Conservation (phyloP, 2,329 filamentous ascomycete genomes). For the Neonectria sp. region DNA sequence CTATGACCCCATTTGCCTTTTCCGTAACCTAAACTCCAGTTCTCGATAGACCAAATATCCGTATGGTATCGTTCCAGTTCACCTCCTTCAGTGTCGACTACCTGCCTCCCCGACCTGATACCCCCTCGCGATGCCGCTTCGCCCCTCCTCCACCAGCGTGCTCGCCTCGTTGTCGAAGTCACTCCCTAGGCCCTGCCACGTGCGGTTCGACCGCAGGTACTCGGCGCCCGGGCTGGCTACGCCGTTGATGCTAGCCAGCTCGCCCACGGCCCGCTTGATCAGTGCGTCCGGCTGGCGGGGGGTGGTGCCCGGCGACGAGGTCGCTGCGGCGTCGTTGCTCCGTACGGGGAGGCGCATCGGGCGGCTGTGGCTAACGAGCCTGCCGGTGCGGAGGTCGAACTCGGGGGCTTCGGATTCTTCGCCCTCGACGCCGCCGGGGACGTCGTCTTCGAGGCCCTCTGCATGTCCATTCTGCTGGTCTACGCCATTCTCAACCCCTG, state of each 20-base stretch:
- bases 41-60: neutral
- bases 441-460: conserved; percentile 49
- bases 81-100: conserved; percentile 48
- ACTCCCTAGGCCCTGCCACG: conserved; percentile 92
- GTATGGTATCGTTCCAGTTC: neutral
- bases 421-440: conserved; percentile 65
- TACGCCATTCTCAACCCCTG: conserved; percentile 29
- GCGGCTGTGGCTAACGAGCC: conserved; percentile 83
- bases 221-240: conserved; percentile 93
- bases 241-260: conserved; percentile 86
- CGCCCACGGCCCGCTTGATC: conserved; percentile 72
- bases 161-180: conserved; percentile 79
- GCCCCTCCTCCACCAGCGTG: conserved; percentile 85
- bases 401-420: conserved; percentile 87
- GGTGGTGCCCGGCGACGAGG: conserved; percentile 33
- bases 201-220: conserved; percentile 84
- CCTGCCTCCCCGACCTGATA: conserved; percentile 79
- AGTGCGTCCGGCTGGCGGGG: conserved; percentile 57
- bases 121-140: conserved; percentile 89
- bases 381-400: conserved; percentile 92
- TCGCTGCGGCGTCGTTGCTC: conserved; percentile 25
- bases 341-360: conserved; percentile 73
- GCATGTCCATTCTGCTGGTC: conserved; percentile 43
- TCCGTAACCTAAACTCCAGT: conserved; percentile 7
- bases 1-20: neutral